Base-by-base conservation (phyloP, 2,329 filamentous ascomycete genomes). In the Fusarium agapanthi region DNA sequence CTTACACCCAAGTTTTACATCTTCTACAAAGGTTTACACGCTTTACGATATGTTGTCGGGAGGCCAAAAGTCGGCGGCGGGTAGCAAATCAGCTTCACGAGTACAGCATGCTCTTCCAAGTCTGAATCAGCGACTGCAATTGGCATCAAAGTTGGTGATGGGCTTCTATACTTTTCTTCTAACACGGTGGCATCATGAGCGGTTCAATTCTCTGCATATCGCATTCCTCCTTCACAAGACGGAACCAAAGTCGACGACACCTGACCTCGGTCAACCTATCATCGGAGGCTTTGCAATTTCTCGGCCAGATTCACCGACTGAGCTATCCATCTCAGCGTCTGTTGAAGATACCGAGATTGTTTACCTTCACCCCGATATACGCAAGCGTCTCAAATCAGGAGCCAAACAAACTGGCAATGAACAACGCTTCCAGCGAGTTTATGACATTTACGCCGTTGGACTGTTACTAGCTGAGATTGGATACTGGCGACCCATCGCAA, bases 121-220 rank as follows among this genome's bases (percentile, higher is more conserved):
- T 12, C 1, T 65, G 4, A 65, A 65, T 0, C 48, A 38, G 9
- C 58, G 62, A 0, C 30, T 63, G 0, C 40, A 63, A 5, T 8
- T 63, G 1, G 62, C 58, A 1, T 55, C 58, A 0, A 63, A 28
- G 0, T 3, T 65, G 2, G 58, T 41, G 0, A 63, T 56, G 48
- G 62, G 58, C 0, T 56, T 65, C 6, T 56, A 65, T 7, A 64
- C 59, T 0, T 65, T 65, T 18, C 35, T 65, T 0, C 16, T 65
- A 2, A 64, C 62, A 1, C 28, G 41, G 2, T 65, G 59, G 58
- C 59, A 65, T 40, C 62, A 64, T 2, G 62, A 65, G 18, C 48
- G 48, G 3, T 43, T 65, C 18, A 64, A 51, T 26, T 65, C 59
- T 16, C 28, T 65, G 6, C 58, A 65, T 1, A 43, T 65, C 0